These are phyloP conservation scores for Metroxylon sagu DNA, from an alignment of 176 grass and related monocot species.

Conservation along the genomic window DNA sequence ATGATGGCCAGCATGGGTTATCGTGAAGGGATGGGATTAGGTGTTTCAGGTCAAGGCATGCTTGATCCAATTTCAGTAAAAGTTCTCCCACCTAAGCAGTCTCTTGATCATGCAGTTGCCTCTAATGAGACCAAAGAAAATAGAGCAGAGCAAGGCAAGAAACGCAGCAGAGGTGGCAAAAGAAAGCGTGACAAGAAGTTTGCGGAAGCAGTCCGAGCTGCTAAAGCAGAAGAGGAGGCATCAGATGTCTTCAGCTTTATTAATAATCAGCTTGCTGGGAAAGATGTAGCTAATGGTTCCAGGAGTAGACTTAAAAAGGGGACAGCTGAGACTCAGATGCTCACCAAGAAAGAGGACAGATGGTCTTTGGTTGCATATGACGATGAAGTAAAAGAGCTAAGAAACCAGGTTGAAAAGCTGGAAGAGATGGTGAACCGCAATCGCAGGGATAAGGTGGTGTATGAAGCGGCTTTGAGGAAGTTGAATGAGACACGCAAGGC, in stretches of 20 bases:
- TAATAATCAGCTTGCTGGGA: conserved; percentile 54
- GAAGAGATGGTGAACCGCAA: conserved; percentile 83
- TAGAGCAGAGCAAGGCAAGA: conserved; percentile 30
- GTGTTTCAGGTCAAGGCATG: conserved; percentile 78
- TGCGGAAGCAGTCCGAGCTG: conserved; percentile 47
- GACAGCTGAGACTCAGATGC: conserved; percentile 18
- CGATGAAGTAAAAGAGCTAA: conserved; percentile 71
- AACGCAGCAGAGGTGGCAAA: conserved; percentile 62
- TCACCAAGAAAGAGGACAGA: conserved; percentile 50
- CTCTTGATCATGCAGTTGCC: conserved; percentile 65
- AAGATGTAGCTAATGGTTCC: conserved; percentile 31
- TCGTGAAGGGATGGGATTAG: conserved; percentile 82
- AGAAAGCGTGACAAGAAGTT: conserved; percentile 69
- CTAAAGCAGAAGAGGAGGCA: conserved; percentile 50
- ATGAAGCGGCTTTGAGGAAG: conserved; percentile 61
- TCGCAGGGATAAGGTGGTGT: conserved; percentile 66
- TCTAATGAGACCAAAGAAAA: conserved; percentile 17
- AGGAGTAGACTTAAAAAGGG: conserved; percentile 34
- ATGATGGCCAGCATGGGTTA: conserved; percentile 99
- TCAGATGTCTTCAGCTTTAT: conserved; percentile 82
- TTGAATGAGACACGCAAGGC: conserved; percentile 51
- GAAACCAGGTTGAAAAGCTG: conserved; percentile 40
- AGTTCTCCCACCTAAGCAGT: conserved; percentile 72
- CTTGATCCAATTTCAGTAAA: conserved; percentile 79
- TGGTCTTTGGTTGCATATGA: conserved; percentile 61